Evolutionary conservation across 2,329 filamentous ascomycete species (phyloP).

Genomic region (Phialophora verrucosa): DNA sequence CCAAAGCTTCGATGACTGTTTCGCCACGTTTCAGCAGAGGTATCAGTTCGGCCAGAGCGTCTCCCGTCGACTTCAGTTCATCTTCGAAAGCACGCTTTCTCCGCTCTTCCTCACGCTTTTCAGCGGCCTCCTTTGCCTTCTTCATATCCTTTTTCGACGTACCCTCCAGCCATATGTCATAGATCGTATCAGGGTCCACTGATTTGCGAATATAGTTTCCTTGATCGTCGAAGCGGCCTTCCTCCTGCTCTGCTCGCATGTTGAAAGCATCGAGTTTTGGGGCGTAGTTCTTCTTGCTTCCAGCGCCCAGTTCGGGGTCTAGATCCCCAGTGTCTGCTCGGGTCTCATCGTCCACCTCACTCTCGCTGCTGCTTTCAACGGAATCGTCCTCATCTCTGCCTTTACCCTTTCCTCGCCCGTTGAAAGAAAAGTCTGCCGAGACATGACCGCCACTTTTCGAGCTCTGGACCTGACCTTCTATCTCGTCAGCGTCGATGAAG

Average conservation of each 20-base stretch:
- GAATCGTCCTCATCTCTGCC: constrained; percentile 61
- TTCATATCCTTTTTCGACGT: constrained; percentile 93
- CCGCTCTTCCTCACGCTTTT: constrained; percentile 79
- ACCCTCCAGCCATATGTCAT: constrained; percentile 92
- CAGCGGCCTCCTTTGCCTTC: constrained; percentile 82
- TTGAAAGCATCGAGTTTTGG: constrained; percentile 97
- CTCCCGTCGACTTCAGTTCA: constrained; percentile 74
- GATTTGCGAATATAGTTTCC: constrained; percentile 94
- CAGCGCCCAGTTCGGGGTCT: constrained; percentile 88
- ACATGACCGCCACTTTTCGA: constrained; percentile 77
- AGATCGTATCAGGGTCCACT: constrained; percentile 82
- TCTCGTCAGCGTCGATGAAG: constrained; percentile 67
- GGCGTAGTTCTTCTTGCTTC: constrained; percentile 88
- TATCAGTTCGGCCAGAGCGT: constrained; percentile 77
- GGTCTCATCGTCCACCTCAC: constrained; percentile 68
- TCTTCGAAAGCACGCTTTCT: constrained; percentile 73
- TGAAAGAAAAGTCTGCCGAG: constrained; percentile 61
- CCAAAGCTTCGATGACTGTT: constrained; percentile 85
- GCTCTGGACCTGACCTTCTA: constrained; percentile 76
- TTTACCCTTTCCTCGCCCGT: constrained; percentile 30
- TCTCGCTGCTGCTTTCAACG: constrained; percentile 64
- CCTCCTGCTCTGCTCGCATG: constrained; percentile 85
- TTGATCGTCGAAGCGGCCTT: constrained; percentile 86
- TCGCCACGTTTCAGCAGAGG: constrained; percentile 76
- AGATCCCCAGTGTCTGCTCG: constrained; percentile 75